phyloP scores from a whole-genome alignment of 371 early-diverging fungal species.

The Mucor indicus region DNA sequence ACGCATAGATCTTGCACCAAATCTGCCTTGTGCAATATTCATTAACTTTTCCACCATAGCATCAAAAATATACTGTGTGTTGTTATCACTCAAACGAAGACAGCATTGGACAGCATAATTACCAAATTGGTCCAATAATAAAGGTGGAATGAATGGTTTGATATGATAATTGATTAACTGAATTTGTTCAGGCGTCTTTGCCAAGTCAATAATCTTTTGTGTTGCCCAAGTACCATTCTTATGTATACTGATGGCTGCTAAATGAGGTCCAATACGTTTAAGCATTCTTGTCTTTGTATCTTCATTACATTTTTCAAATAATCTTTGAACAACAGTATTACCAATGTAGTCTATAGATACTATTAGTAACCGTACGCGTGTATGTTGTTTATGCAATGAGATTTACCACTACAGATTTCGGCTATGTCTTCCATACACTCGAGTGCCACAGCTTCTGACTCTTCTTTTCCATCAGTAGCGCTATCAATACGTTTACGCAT shows the following conservation, averaged over 20 bases:
- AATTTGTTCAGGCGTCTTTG: slow-evolving; percentile 63
- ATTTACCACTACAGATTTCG: slow-evolving; percentile 86
- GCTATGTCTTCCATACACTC: slow-evolving; percentile 74
- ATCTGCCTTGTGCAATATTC: slow-evolving; percentile 79
- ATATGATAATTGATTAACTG: slow-evolving; percentile 42
- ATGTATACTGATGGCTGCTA: slow-evolving; percentile 82
- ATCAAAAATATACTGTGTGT: slow-evolving; percentile 82
- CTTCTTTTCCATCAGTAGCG: slow-evolving; percentile 46
- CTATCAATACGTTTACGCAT: slow-evolving; percentile 86
- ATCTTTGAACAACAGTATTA: slow-evolving; percentile 84
- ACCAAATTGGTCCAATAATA: slow-evolving; percentile 89
- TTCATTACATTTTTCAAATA: slow-evolving; percentile 70
- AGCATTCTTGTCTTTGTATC: slow-evolving; percentile 54
- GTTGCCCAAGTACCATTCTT: slow-evolving; percentile 95
- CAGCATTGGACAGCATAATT: slow-evolving; percentile 92
- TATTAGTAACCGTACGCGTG: too few relatives aligned
- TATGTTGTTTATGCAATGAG: not conserved
- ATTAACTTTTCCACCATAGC: slow-evolving; percentile 72
- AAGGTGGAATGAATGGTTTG: slow-evolving; percentile 68
- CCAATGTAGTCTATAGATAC: slow-evolving; percentile 41
- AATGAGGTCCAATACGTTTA: slow-evolving; percentile 61
- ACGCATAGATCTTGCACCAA: slow-evolving; percentile 84
- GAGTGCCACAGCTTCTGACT: slow-evolving; percentile 62
- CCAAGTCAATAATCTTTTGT: slow-evolving; percentile 84
- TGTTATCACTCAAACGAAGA: slow-evolving; percentile 57